A percentile compares a stretch with the other conserved stretches of the same genome.
Conservation (phyloP, 768 basidiomycete species). For the Termitomyces sp. region DNA sequence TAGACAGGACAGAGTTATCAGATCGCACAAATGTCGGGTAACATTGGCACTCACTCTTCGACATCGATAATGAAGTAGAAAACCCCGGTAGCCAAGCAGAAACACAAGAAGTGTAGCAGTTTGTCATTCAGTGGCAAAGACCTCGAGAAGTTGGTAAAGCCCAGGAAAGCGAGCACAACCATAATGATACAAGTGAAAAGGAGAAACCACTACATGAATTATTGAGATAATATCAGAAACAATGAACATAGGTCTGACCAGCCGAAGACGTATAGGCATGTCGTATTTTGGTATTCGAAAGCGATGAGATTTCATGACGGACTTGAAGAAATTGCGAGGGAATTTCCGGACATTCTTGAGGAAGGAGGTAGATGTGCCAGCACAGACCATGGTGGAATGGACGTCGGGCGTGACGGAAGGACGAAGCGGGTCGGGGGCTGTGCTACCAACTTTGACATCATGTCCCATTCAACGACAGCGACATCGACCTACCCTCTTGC, state of each 20-base stretch:
- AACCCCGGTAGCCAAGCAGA: constrained; percentile 69
- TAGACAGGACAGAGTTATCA: constrained; percentile 26
- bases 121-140: constrained; percentile 76
- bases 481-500: constrained; percentile 54
- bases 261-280: constrained; percentile 69
- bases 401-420: background rate
- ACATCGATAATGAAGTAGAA: constrained; percentile 90
- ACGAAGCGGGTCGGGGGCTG: constrained; percentile 10
- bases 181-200: constrained; percentile 67
- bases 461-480: constrained; percentile 58
- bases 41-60: constrained; percentile 63
- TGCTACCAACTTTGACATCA: constrained; percentile 14
- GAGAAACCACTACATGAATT: constrained; percentile 71
- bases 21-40: background rate
- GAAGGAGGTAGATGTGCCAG: constrained; percentile 15
- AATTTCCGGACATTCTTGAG: constrained; percentile 32
- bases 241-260: constrained; percentile 41
- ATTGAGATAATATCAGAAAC: constrained; percentile 4
- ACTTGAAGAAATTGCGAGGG: constrained; percentile 46
- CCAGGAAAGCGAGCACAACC: constrained; percentile 68
- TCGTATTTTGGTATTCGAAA: constrained; percentile 65
- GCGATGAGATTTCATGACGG: constrained; percentile 71
- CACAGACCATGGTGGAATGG: constrained; percentile 6
- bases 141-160: constrained; percentile 70
- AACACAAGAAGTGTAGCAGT: constrained; percentile 76